A percentile compares a stretch with the other conserved stretches of the same genome.
These are phyloP conservation scores for Ceratocystis cacaofunesta DNA, from an alignment of 2,329 filamentous ascomycete genomes.

Conservation along the genomic window DNA sequence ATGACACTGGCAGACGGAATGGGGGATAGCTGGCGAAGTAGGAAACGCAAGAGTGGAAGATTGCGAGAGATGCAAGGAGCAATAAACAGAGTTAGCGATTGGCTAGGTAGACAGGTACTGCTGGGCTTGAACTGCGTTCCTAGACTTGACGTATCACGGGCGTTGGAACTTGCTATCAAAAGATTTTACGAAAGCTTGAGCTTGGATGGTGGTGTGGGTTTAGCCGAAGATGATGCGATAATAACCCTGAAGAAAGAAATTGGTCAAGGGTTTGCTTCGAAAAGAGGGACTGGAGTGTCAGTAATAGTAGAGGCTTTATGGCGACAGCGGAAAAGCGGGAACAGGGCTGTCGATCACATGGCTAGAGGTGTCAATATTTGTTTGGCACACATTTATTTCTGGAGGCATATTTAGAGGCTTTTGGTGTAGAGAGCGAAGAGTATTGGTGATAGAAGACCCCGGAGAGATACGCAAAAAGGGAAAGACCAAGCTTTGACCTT, in stretches of 20 bases:
- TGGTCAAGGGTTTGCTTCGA: neutral
- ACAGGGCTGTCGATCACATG: too few relatives aligned
- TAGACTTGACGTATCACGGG: neutral
- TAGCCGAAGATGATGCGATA: neutral
- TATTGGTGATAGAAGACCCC: neutral
- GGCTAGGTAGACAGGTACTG: neutral
- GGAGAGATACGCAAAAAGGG: neutral
- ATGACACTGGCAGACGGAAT: neutral
- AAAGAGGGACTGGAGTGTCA: neutral
- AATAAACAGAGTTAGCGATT: neutral
- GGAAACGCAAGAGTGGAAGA: too few relatives aligned
- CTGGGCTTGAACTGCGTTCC: neutral
- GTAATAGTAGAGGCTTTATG: too few relatives aligned
- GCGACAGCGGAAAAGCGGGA: too few relatives aligned
- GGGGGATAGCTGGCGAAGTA: neutral
- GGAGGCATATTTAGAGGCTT: too few relatives aligned
- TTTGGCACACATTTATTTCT: too few relatives aligned
- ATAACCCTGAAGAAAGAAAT: neutral
- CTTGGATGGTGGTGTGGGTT: neutral
- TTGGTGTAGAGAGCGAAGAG: too few relatives aligned
- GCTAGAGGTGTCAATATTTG: too few relatives aligned
- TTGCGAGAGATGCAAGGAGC: too few relatives aligned
- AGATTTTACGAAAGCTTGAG: neutral
- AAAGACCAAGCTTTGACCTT: neutral
- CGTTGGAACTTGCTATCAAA: neutral